phyloP scores from a whole-genome alignment of 2,329 filamentous ascomycete genomes.

The Colletotrichum siamense region DNA sequence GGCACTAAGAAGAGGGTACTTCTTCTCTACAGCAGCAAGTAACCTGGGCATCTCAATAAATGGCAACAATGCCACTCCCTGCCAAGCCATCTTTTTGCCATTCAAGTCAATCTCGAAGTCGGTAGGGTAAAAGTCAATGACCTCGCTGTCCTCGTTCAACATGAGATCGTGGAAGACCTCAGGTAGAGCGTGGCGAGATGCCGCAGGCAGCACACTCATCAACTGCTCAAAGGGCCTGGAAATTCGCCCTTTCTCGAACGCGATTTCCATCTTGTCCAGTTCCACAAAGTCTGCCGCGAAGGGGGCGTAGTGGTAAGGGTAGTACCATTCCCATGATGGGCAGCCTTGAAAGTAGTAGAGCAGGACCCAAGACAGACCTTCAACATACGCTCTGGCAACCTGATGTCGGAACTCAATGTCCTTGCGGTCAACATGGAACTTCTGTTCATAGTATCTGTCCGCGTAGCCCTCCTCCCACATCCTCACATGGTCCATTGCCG shows the following conservation, averaged over 20 bases:
- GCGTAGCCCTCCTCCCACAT: conserved; percentile 96
- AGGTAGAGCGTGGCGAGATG: conserved; percentile 90
- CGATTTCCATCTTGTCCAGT: conserved; percentile 77
- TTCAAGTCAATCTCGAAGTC: conserved; percentile 94
- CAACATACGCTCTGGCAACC: conserved; percentile 90
- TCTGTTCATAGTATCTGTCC: conserved; percentile 96
- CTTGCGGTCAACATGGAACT: conserved; percentile 83
- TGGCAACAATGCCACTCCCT: conserved; percentile 89
- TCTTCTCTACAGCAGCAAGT: conserved; percentile 79
- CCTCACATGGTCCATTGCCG: conserved; percentile 79
- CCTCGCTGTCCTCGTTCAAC: conserved; percentile 85
- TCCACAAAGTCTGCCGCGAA: conserved; percentile 95
- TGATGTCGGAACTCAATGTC: conserved; percentile 87
- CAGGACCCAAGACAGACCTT: conserved; percentile 94
- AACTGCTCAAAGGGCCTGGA: conserved; percentile 96
- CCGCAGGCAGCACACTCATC: conserved; percentile 96
- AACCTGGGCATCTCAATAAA: conserved; percentile 95
- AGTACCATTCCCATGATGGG: conserved; percentile 99
- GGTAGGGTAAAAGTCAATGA: conserved; percentile 97
- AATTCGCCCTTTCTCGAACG: conserved; percentile 82
- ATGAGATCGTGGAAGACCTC: conserved; percentile 89
- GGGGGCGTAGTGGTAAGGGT: conserved; percentile 97
- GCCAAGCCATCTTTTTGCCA: conserved; percentile 98
- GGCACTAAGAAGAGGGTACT: conserved; percentile 78
- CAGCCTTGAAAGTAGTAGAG: conserved; percentile 98